Evolutionary conservation across 2,329 filamentous ascomycete species (phyloP).

Genomic region (Lachnellula hyalina): DNA sequence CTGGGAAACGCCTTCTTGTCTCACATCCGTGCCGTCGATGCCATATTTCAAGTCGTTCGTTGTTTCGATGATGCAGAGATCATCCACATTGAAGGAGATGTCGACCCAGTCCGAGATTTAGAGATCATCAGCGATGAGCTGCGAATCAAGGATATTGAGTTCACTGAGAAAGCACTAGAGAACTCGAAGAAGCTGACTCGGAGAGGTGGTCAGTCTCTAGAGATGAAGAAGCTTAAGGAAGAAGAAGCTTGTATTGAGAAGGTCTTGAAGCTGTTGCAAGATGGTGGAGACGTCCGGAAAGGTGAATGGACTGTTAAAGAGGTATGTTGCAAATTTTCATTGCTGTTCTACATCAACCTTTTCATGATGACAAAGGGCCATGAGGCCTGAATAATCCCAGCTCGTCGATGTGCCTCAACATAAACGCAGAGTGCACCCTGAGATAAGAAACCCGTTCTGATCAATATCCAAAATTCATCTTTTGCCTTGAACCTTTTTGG

Average conservation of each 20-base stretch:
- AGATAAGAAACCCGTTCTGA: constrained; percentile 58
- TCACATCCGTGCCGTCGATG: constrained; percentile 96
- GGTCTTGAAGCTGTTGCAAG: constrained; percentile 74
- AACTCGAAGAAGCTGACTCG: constrained; percentile 89
- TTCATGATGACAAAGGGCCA: constrained; percentile 98
- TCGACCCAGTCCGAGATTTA: constrained; percentile 88
- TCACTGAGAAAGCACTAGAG: constrained; percentile 92
- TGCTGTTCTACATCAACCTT: constrained; percentile 30
- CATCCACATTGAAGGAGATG: constrained; percentile 98
- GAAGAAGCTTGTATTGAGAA: constrained; percentile 93
- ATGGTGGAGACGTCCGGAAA: constrained; percentile 91
- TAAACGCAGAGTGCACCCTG: constrained; percentile 76
- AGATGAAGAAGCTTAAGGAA: constrained; percentile 96
- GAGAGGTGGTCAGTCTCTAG: constrained; percentile 87
- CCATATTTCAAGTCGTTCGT: constrained; percentile 94
- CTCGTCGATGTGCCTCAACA: constrained; percentile 89
- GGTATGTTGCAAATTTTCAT: constrained; percentile 55
- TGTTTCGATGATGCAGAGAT: constrained; percentile 99
- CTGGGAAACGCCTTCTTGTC: constrained; percentile 97
- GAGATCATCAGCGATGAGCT: constrained; percentile 97
- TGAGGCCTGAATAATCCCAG: constrained; percentile 96
- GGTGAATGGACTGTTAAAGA: constrained; percentile 88
- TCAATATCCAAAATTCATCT: constrained; percentile 15
- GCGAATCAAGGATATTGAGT: constrained; percentile 97
- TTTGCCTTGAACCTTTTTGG: constrained; percentile 19